Base-by-base conservation (phyloP, 768 basidiomycete species). In the Amanita molliuscula region DNA sequence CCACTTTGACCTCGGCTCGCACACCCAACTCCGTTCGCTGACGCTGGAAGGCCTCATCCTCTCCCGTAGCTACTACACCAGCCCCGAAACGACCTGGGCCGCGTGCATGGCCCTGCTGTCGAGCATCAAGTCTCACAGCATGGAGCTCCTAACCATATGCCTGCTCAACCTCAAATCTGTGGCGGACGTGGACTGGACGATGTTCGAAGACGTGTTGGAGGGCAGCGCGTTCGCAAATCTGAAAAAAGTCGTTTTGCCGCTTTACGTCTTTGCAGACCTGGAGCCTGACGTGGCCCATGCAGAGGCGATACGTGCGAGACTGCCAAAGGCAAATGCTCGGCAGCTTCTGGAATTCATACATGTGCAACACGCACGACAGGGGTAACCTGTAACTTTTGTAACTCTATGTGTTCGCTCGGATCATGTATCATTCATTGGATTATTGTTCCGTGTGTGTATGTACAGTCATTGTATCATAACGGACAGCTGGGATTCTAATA, bases 1-100 rank as follows among this genome's bases (percentile, higher is more conserved):
- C 16, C n/a, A 41, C 13, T 34, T 31, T 18, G 40, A 50, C 21
- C 49, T 50, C 23, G 33, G 41, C 21, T 50, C 49, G n/a, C 49
- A 34, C 23, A 16, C 31, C 3, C 15, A 50, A 10, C 49, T 50
- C 13, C 49, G 49, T 15, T 50, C 49, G 15, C 42, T 50, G 16
- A 44, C 49, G 15, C 13, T 44, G 8, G 25, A 44, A 35, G 49
- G 34, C 15, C 20, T 44, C 11, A n/a, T 31, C 31, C 41, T 34
- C 20, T 41, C 28, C 10, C 38, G 36, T 36, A 36, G 36, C 25
- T 36, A 31, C 18, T 37, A 20, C 18, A 25, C 18, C 6, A 36
- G 21, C 25, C 36, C 40, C 0, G 25, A 50, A 20, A 13, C n/a
- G 3, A 35, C 29, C 10, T 43, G 41, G 41, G 23, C 29, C 4